These are phyloP conservation scores for Trichoderma citrinoviride DNA, from an alignment of 2,329 filamentous ascomycete genomes.

Conservation along the genomic window DNA sequence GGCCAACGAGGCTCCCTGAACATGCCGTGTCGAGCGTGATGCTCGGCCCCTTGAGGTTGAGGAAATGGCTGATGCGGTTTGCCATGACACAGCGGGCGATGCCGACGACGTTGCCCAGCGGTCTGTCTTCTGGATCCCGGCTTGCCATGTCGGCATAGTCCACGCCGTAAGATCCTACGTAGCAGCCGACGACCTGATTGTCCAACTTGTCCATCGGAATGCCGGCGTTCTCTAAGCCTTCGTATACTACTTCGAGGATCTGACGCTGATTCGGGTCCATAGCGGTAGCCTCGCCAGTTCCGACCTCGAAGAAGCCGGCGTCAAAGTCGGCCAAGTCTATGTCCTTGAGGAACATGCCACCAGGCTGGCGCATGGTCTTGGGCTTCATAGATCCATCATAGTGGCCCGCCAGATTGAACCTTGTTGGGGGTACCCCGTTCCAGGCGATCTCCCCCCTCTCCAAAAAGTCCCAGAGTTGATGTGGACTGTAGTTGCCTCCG, in stretches of 20 bases:
- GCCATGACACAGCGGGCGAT: slow-evolving; percentile 27
- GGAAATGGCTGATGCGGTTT: slow-evolving; percentile 38
- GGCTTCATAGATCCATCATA: background rate
- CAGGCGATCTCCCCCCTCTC: background rate
- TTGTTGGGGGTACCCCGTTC: background rate
- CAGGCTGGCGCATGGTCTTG: background rate
- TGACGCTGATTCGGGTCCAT: slow-evolving; percentile 28
- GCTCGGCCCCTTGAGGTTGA: slow-evolving; percentile 38
- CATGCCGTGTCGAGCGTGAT: slow-evolving; percentile 38
- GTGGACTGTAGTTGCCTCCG: background rate
- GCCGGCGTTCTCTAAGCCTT: slow-evolving; percentile 31
- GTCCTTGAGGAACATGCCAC: background rate
- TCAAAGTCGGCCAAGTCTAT: slow-evolving; percentile 5
- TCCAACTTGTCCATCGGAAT: slow-evolving; percentile 16
- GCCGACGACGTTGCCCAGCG: background rate
- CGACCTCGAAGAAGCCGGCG: slow-evolving; percentile 28
- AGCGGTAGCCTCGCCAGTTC: slow-evolving; percentile 25
- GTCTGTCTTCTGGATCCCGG: background rate
- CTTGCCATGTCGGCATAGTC: background rate
- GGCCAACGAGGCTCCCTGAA: slow-evolving; percentile 34
- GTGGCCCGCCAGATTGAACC: background rate
- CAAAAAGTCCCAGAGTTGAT: background rate
- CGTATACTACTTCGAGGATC: slow-evolving; percentile 25
- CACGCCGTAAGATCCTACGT: too few species aligned
- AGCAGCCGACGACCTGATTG: background rate